These are phyloP conservation scores for Fonsecaea erecta DNA, from an alignment of 2,329 filamentous ascomycete species.

Conservation along the genomic window DNA sequence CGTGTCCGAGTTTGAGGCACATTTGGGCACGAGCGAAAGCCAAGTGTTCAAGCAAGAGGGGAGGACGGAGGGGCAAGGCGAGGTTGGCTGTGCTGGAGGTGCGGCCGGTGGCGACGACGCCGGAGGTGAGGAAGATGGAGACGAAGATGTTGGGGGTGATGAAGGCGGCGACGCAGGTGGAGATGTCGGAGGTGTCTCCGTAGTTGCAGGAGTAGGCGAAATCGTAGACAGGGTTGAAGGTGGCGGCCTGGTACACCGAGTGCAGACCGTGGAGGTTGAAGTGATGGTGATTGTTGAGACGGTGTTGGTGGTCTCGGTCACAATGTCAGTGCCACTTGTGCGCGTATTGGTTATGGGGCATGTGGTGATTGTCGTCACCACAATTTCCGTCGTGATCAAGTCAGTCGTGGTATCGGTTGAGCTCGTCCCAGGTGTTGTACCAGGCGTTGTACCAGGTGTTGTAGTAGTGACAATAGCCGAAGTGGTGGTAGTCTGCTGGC, in stretches of 20 bases:
- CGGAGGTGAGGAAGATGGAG: constrained; percentile 8
- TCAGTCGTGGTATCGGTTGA: constrained; percentile 17
- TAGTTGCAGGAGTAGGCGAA: constrained; percentile 45
- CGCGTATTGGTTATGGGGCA: constrained; percentile 28
- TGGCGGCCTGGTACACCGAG: constrained; percentile 18
- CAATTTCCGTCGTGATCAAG: constrained; percentile 22
- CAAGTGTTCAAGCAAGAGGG: constrained; percentile 93
- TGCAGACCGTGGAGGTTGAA: constrained; percentile 23
- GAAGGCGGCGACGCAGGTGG: constrained; percentile 5
- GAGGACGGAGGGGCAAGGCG: constrained; percentile 68
- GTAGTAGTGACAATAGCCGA: constrained; percentile 33
- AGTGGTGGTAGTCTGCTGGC: constrained; percentile 27
- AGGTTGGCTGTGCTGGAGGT: constrained; percentile 25
- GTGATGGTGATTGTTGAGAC: constrained; percentile 24
- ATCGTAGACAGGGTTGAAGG: constrained; percentile 14
- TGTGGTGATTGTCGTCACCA: constrained; percentile 18
- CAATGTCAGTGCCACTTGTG: constrained; percentile 22
- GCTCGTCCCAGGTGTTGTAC: constrained; percentile 6
- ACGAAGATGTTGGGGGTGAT: neutral
- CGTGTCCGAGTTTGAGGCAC: constrained; percentile 80
- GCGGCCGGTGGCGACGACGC: constrained; percentile 25
- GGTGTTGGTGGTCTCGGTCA: constrained; percentile 19
- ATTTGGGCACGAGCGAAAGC: constrained; percentile 70
- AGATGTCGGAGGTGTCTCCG: constrained; percentile 45
- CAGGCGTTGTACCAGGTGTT: neutral